Evolutionary conservation across 1,284 basidiomycete species (phyloP), one percentile per base, ranked within the genome.

Genomic region (Chalciporus piperatoides): DNA sequence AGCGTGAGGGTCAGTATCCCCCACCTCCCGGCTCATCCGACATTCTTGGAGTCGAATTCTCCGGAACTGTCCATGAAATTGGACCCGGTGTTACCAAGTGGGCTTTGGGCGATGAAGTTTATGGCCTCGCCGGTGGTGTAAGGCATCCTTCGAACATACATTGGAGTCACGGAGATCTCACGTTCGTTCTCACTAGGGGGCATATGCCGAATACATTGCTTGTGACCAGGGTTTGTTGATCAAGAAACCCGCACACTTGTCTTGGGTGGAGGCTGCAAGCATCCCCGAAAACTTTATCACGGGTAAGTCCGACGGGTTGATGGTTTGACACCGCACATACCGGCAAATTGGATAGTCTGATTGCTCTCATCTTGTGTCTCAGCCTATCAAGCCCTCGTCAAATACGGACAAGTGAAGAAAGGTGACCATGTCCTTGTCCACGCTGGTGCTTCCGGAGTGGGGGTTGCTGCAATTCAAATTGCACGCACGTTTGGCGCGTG

Each of bases 41-140:
- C 7, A 86, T 96, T 63, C 77, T 97, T 23, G 94, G 96, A 7
- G 92, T 97, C 48, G 95, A 97, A 69, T 97, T 97, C 68, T 83
- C 90, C 15, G 92, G 93, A 3, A 69, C 67, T 2, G 76, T 96
- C 50, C 73, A 76, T 32, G 75, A 82, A 53, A 58, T 86, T 11
- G 88, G 84, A 1, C 65, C 75, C 17, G 74, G 70, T 21, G 78
- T 78, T 21, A 66, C 70, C 7, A 69, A 72, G 40, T 92, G 82
- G 82, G 79, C 84, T 61, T 67, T 79, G 15, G 89, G 86, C 8
- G 90, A 97, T 56, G 87, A 92, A 65, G 95, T 97, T 2, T 80
- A 94, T 54, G 95, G 94, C 11, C 78, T 98, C 4, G 75, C 82
- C 0, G 77, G 73, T 30, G 86, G 84, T 7, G 84, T 85, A 59